Base-by-base conservation (phyloP, 305 asterid genomes). In the Fraxinus velutina region DNA sequence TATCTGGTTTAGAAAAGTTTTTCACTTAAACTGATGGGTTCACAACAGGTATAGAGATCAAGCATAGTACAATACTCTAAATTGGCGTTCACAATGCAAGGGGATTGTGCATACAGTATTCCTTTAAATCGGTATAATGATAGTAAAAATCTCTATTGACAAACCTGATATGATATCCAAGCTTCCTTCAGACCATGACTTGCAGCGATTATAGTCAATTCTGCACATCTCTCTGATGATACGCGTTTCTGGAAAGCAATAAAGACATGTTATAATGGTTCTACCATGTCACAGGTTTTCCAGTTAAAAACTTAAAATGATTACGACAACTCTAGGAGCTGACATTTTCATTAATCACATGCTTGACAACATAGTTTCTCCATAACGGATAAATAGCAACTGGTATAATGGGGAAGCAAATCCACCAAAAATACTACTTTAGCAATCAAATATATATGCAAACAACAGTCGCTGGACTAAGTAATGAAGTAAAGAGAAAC, bases 101-200 rank as follows among this genome's bases (percentile, higher is more conserved):
- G 32, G 32, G n/a, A 66, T 10, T 0, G 0, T 9, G n/a, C 34
- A 22, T 8, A 21, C 22, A 70, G 24, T 52, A 27, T 21, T 71
- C n/a, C 71, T 12, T 42, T 0, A 29, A 62, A 22, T 62, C 13
- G 24, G 34, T 39, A 6, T 50, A 39, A 29, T 47, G 70, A 29
- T 0, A 24, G 42, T 22, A 24, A 68, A 80, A 13, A 82, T 82
- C 83, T 80, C 55, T 62, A 52, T 66, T 62, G 3, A 76, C 33
- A 74, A 64, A 95, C 99, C 97, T 95, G 98, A 87, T 90, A 88
- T 5, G 99, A 95, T 86, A 95, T 95, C 99, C 99, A 95, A 52
- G 93, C 98, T 86, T 95, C 99, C 88, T 95, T 95, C 84, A 95
- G 89, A 86, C 93, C 93, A 85, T 95, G 97, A 89, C 93, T 93